These are phyloP conservation scores for Mucor saturninus DNA, from an alignment of 371 early-diverging fungal genomes.

Conservation along the genomic window DNA sequence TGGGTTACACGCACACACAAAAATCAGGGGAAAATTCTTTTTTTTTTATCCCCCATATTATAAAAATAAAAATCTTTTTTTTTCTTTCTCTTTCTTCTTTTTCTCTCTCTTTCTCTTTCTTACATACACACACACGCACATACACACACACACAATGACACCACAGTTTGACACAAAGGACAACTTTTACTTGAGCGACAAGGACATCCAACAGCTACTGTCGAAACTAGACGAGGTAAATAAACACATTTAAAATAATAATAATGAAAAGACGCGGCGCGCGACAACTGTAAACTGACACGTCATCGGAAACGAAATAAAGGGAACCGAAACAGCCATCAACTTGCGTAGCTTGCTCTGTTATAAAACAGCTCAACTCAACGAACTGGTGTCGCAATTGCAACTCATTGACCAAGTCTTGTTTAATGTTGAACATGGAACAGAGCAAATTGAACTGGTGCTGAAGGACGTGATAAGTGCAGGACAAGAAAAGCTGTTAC, in stretches of 20 bases:
- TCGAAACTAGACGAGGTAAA: conserved; percentile 34
- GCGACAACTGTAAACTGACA: too few species aligned
- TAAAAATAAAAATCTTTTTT: not conserved
- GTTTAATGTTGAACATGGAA: conserved; percentile 31
- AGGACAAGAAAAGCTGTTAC: conserved; percentile 14
- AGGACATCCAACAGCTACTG: conserved; percentile 26
- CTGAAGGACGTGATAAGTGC: conserved; percentile 26
- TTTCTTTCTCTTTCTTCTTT: conserved; percentile 3
- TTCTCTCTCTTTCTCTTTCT: conserved; percentile 1
- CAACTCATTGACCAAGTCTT: conserved; percentile 38
- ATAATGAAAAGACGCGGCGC: not conserved
- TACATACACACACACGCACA: not conserved
- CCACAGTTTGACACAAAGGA: not conserved
- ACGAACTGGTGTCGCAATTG: conserved; percentile 35
- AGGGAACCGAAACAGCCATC: conserved; percentile 36
- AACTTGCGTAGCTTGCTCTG: conserved; percentile 33
- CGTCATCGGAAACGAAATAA: not conserved
- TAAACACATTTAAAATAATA: not conserved
- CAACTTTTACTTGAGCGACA: conserved; percentile 11
- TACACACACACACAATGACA: too few species aligned
- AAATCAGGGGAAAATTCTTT: too few species aligned
- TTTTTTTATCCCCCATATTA: too few species aligned
- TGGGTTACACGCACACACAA: too few species aligned
- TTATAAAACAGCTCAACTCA: conserved; percentile 33
- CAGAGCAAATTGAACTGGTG: conserved; percentile 33